Conservation (phyloP, 2,329 filamentous ascomycete genomes). For the Daldinia sp. region DNA sequence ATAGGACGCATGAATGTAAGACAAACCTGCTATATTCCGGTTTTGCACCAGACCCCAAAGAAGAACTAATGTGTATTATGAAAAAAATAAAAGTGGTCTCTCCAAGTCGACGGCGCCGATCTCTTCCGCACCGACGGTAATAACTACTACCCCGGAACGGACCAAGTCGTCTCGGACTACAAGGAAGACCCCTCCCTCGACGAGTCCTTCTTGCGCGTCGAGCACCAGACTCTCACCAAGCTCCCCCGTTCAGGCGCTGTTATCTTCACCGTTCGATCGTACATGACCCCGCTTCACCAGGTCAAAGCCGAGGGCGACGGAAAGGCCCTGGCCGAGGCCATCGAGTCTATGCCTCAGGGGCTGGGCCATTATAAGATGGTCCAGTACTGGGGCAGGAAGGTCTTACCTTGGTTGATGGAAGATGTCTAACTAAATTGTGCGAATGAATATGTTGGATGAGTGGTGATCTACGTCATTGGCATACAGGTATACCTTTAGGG, state of each 20-base stretch:
- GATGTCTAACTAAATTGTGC: neutral
- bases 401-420: constrained; percentile 31
- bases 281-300: constrained; percentile 35
- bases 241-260: constrained; percentile 26
- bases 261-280: constrained; percentile 34
- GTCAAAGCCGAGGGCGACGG: constrained; percentile 34
- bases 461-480: no score
- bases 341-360: constrained; percentile 37
- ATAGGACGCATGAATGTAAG: constrained; percentile 37
- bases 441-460: no score
- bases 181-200: constrained; percentile 27
- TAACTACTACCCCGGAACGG: constrained; percentile 33
- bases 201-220: constrained; percentile 32
- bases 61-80: no score
- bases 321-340: constrained; percentile 25
- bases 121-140: constrained; percentile 38
- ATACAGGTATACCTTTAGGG: no score
- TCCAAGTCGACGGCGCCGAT: constrained; percentile 35
- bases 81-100: constrained; percentile 39
- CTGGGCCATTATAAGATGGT: constrained; percentile 38
- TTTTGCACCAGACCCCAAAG: neutral
- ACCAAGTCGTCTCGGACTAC: constrained; percentile 13
- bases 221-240: constrained; percentile 36
- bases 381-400: constrained; percentile 32
- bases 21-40: neutral